A percentile compares a stretch with the other conserved stretches of the same genome.
Conservation (phyloP, 306 rosid genomes). For the Astragalus membranaceus region DNA sequence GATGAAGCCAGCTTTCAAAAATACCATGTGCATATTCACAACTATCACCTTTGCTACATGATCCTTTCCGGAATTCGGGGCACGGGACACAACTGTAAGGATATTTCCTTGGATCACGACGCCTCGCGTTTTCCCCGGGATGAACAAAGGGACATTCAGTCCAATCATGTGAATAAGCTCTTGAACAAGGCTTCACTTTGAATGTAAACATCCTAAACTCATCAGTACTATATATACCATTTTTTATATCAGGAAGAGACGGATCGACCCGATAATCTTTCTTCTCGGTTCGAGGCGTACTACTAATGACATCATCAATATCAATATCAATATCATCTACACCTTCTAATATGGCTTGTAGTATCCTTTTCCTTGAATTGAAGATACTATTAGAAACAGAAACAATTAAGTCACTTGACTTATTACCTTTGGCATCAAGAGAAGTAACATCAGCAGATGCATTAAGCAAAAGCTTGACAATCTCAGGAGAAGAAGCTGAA, state of each 20-base stretch:
- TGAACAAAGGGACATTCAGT: slow-evolving; percentile 93
- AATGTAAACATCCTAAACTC: slow-evolving; percentile 85
- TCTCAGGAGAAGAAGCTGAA: slow-evolving; percentile 45
- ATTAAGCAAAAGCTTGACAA: slow-evolving; percentile 59
- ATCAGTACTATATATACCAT: slow-evolving; percentile 73
- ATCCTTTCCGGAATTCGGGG: slow-evolving; percentile 75
- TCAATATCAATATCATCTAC: not conserved
- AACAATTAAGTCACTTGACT: slow-evolving; percentile 41
- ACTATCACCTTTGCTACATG: slow-evolving; percentile 70
- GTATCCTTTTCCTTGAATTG: slow-evolving; percentile 34
- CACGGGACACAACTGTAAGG: slow-evolving; percentile 84
- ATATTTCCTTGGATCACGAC: slow-evolving; percentile 78
- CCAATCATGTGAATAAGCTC: slow-evolving; percentile 96
- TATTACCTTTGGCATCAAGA: slow-evolving; percentile 56
- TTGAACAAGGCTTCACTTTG: slow-evolving; percentile 87
- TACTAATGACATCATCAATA: slow-evolving; percentile 12
- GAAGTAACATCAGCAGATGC: slow-evolving; percentile 51
- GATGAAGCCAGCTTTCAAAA: slow-evolving; percentile 94
- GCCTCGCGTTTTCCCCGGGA: slow-evolving; percentile 88
- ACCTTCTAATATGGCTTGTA: slow-evolving; percentile 46
- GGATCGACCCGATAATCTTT: slow-evolving; percentile 69
- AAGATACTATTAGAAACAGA: slow-evolving; percentile 16
- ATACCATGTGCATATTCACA: slow-evolving; percentile 92
- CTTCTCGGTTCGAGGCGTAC: slow-evolving; percentile 36
- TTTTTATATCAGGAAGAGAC: slow-evolving; percentile 83